Base-by-base conservation (phyloP, 495 filamentous ascomycete species). In the Penicillium flavigenum region DNA sequence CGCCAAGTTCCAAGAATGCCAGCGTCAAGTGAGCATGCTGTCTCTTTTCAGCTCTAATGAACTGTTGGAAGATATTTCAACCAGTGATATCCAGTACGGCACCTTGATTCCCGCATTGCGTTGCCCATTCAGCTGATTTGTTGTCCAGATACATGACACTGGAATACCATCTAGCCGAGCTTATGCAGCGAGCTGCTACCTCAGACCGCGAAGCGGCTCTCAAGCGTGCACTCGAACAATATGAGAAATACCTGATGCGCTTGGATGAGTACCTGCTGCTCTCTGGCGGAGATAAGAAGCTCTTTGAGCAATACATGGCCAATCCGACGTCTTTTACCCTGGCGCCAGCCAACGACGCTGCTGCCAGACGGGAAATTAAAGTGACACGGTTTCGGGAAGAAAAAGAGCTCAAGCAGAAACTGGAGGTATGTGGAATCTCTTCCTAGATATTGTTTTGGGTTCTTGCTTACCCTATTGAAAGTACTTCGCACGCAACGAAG, bases 41-140 rank as follows among this genome's bases (percentile, higher is more conserved):
- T 87, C 89, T 0, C 71, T 98, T 12, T 98, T 97, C 80, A 94
- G 90, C 65, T 81, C 86, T 8, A 98, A 98, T 70, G 94, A 98
- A 68, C 80, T 83, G 2, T 72, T 96, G 32, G 95, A 98, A 54
- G 94, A 98, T 77, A 76, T 98, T 29, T 79, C 88, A 11, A 93
- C 92, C 11, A 80, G 79, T n/a, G 86, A 94, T 71, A 71, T 98
- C 43, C 88, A 87, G 81, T 96, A 82, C 64, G 59, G 66, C 55
- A 59, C 68, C 64, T 63, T 55, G 71, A 52, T 65, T 65, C 38
- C 67, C 72, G 58, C 60, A 76, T 44, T 51, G 66, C 41, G 66
- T 70, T 22, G 27, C 32, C 10, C 22, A 32, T 55, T 7, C 50
- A 27, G 51, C 67, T 72, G 56, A 71, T 61, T 42, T 44, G 6